Base-by-base conservation (phyloP, 129 eudicot species). In the Scalesia atractyloides region DNA sequence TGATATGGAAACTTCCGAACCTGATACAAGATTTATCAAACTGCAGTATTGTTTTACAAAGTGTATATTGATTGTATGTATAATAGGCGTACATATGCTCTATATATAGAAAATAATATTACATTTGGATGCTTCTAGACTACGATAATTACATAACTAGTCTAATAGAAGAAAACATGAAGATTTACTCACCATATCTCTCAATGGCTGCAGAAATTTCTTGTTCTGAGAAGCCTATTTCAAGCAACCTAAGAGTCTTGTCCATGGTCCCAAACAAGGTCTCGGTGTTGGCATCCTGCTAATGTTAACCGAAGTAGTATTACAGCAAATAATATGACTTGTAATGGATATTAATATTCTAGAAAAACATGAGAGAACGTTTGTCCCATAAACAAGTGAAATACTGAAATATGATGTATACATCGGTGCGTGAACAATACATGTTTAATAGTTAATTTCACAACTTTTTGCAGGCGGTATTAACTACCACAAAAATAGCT, bases 191-290 rank as follows among this genome's bases (percentile, higher is more conserved):
- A 93, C 98, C 98, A 66, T 81, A 83, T 61, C 61, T 94, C 58
- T 94, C 98, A 78, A 94, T 84, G 72, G 96, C 97, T 74, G 83
- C 78, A 68, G 98, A 94, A 50, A 94, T 85, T 68, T 90, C 90
- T 34, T 88, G 75, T 72, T 94, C 98, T 2, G 91, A 56, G 50
- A 94, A 94, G 41, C 98, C 98, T 82, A 94, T 84, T 74, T 88
- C 96, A 56, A 94, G 89, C 82, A 94, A 80, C 63, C 68, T 75
- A 67, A 94, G 93, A 47, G 98, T 90, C 87, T 86, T 94, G 81
- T 94, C 95, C 97, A 94, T 87, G 58, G 91, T 90, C 66, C 98
- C 97, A 90, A 87, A 90, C 81, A 94, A 75, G 64, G 82, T 60
- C 70, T 90, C 97, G n/a, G 89, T 79, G 73, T 73, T 72, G 52